A percentile compares a stretch with the other conserved stretches of the same genome.
These are phyloP conservation scores for Solanum paucissectum DNA, from an alignment of 257 asterid species.

Conservation along the genomic window DNA sequence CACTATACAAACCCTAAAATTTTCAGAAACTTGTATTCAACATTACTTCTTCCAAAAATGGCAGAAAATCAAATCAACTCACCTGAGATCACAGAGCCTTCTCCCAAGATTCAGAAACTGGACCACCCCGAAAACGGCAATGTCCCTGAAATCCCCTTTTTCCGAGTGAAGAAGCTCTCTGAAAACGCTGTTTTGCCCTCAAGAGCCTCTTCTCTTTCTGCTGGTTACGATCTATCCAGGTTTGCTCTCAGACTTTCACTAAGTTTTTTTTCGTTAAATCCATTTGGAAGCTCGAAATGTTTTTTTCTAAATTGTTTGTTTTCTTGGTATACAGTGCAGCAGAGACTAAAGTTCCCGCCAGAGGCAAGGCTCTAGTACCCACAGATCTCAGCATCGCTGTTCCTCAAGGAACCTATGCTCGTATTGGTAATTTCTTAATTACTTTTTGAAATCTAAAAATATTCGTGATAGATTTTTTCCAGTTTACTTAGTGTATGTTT, in stretches of 20 bases:
- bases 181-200: conserved; percentile 32
- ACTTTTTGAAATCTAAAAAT: not conserved
- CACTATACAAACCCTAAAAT: not conserved
- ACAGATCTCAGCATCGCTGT: conserved; percentile 79
- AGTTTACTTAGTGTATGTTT: not conserved
- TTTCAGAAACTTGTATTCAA: not conserved
- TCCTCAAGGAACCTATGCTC: conserved; percentile 79
- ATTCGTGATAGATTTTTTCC: not conserved
- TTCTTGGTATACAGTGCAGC: conserved; percentile 24
- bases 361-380: conserved; percentile 76
- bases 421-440: conserved; percentile 40
- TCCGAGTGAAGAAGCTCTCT: conserved; percentile 31
- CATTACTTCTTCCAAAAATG: not conserved
- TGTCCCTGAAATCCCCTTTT: not conserved
- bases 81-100: not conserved
- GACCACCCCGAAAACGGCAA: not conserved
- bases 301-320: not conserved
- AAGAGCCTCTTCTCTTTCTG: conserved; percentile 15
- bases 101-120: not conserved
- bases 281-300: not conserved
- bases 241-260: not conserved
- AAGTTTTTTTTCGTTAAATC: not conserved
- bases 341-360: conserved; percentile 57
- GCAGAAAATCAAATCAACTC: not conserved
- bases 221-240: conserved; percentile 44